Base-by-base conservation (phyloP, 371 early-diverging fungal genomes). In the Mycotypha africana region DNA sequence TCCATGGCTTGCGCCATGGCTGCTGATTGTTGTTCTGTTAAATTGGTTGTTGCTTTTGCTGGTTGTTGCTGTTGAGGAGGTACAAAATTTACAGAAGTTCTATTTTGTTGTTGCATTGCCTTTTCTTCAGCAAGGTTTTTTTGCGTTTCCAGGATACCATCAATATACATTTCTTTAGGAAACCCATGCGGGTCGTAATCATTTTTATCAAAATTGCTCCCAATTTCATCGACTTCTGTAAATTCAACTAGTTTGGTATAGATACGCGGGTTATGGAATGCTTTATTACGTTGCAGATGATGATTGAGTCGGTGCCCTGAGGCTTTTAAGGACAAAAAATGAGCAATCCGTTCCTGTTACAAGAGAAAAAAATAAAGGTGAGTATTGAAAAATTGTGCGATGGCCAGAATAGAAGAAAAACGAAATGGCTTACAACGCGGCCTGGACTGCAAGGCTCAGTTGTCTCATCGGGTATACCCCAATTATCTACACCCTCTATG, bases 191-290 rank as follows among this genome's bases (percentile, higher is more conserved):
- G 85, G 48, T 87, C 79, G 56, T 76, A 86, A 7, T 75, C 56
- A 0, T 60, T 56, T 15, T 60, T 61, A 2, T 67, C 60, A 54
- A 83, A 70, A 37, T 89, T 86, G 33, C 82, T 69, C 8, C 89
- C 89, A 16, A 70, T 56, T 55, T 88, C 89, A 48, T 88, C 84
- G 6, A 91, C 57, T 8, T 75, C 79, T 20, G 85, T 51, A 53
- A 84, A 86, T 32, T 86, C 85, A 10, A 91, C 84, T 28, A 89
- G 62, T 58, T 88, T 84, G 40, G 75, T 73, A 70, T 85, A 86
- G 25, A 91, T 89, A 21, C 84, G 69, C 15, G 91, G 91, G 50
- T 91, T 91, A 4, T 84, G 73, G 60, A 88, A 89, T 0, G 84
- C 72, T 53, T 85, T 88, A 60, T 83, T 89, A 32, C 69, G 65